Evolutionary conservation across 1,284 basidiomycete species (phyloP).

Genomic region (Neolentinus lepideus): DNA sequence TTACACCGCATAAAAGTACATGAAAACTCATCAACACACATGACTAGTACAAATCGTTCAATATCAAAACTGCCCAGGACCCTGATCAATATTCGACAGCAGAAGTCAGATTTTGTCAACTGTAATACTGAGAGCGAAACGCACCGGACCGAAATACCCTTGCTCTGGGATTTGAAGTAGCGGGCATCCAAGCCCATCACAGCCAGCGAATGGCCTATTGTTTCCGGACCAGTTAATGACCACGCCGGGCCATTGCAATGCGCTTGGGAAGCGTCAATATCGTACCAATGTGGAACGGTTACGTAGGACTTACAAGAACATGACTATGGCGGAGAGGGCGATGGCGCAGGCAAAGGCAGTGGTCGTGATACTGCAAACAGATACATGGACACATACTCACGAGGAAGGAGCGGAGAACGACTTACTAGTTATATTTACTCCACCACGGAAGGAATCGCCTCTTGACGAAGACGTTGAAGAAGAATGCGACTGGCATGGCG

Average conservation of each 20-base stretch:
- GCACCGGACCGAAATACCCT: slow-evolving; percentile 8
- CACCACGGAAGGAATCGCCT: slow-evolving; percentile 21
- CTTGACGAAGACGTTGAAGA: slow-evolving; percentile 30
- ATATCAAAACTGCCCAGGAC: slow-evolving; percentile 3
- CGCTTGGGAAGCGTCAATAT: slow-evolving; percentile 10
- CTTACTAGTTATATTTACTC: slow-evolving; percentile 20
- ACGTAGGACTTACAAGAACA: slow-evolving; percentile 7
- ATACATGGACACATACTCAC: neutral
- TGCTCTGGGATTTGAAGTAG: slow-evolving; percentile 1
- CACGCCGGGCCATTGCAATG: slow-evolving; percentile 14
- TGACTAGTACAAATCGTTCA: neutral
- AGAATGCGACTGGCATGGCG: slow-evolving; percentile 34
- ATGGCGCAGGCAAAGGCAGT: slow-evolving; percentile 17
- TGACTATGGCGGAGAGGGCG: slow-evolving; percentile 17
- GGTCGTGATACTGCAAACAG: slow-evolving; percentile 14
- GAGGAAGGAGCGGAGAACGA: neutral
- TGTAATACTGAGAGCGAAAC: neutral
- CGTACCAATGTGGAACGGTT: neutral
- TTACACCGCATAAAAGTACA: neutral
- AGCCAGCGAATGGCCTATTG: slow-evolving; percentile 10
- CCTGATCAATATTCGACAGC: slow-evolving; percentile 5
- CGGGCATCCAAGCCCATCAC: slow-evolving; percentile 5
- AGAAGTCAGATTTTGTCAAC: neutral
- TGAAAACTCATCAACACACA: neutral
- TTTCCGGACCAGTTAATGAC: slow-evolving; percentile 17